These are phyloP conservation scores for Cnidoscolus chayamansa DNA, from an alignment of 441 rosid genomes.

Conservation along the genomic window DNA sequence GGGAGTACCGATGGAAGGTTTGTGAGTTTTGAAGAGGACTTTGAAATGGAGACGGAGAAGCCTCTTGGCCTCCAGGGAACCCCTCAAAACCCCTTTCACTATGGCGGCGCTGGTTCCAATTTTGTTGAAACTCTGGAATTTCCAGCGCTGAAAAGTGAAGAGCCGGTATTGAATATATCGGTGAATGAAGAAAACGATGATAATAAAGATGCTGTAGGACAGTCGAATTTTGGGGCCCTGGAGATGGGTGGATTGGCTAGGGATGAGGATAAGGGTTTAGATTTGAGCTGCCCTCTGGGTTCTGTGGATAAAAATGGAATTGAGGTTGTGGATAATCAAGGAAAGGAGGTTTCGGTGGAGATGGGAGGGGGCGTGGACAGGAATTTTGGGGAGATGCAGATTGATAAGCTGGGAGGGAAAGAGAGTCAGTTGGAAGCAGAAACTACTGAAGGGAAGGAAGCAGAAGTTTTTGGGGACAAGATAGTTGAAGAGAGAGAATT, in stretches of 20 bases:
- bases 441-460: slow-evolving; percentile 23
- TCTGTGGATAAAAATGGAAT: slow-evolving; percentile 31
- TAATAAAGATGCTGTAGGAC: slow-evolving; percentile 19
- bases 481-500: slow-evolving; percentile 15
- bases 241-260: slow-evolving; percentile 26
- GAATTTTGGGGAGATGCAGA: slow-evolving; percentile 12
- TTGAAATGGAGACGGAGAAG: slow-evolving; percentile 36
- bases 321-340: slow-evolving; percentile 30
- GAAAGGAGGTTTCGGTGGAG: slow-evolving; percentile 29
- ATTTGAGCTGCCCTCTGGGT: slow-evolving; percentile 23
- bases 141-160: slow-evolving; percentile 25
- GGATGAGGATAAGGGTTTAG: slow-evolving; percentile 23
- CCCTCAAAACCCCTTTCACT: slow-evolving; percentile 12
- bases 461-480: slow-evolving; percentile 16
- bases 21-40: slow-evolving; percentile 46
- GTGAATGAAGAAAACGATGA: slow-evolving; percentile 15
- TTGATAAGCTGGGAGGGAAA: slow-evolving; percentile 16
- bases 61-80: not conserved
- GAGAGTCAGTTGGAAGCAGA: slow-evolving; percentile 26
- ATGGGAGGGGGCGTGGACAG: slow-evolving; percentile 17
- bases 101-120: slow-evolving; percentile 11
- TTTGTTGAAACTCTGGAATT: slow-evolving; percentile 26
- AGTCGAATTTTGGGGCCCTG: slow-evolving; percentile 24
- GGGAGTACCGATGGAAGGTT: slow-evolving; percentile 34
- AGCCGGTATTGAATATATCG: slow-evolving; percentile 27